Base-by-base conservation (phyloP, 164 flowering plant genomes). In the Litsea cubeba region DNA sequence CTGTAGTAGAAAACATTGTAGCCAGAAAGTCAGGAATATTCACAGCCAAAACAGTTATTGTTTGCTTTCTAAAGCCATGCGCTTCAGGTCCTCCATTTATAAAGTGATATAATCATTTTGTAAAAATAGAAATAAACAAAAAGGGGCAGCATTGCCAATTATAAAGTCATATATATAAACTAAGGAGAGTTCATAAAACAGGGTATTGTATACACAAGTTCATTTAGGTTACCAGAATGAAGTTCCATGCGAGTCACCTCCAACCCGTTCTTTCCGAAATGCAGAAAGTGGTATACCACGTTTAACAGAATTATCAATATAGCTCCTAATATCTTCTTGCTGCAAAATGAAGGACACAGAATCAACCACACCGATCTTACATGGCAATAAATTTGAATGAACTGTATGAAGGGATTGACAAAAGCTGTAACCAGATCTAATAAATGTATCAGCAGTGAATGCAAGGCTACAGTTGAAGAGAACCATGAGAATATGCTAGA, bases 261-360 rank as follows among this genome's bases (percentile, higher is more conserved):
- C 99, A 80, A 92, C 65, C 50, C 99, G 97, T 64, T 94, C 98
- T 81, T 90, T 94, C 26, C 98, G 95, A 80, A 94, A 94, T 68
- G 87, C 80, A 23, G 94, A 91, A 73, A 91, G 95, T 15, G 85
- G 96, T 79, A 85, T 82, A 18, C 97, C 95, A 74, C 84, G 94
- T 79, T 94, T 96, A 32, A 94, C 25, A 69, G 93, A 88, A 72
- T 85, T 79, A 80, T 96, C 99, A 80, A 96, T 94, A 74, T 87
- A 90, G 84, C 73, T 89, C 63, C 97, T 78, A 74, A 96, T 91
- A 81, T 96, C 99, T 80, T 96, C 99, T 96, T 96, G 99, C 99
- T 95, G 93, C 88, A 89, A 82, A 83, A 79, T 11, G 71, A 74
- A 25, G 46, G 46, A 40, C 66, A 23, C 0, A 17, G 67, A 77